Conservation (phyloP, 2,329 filamentous ascomycete genomes). For the Ophiocordyceps camponoti-floridani region DNA sequence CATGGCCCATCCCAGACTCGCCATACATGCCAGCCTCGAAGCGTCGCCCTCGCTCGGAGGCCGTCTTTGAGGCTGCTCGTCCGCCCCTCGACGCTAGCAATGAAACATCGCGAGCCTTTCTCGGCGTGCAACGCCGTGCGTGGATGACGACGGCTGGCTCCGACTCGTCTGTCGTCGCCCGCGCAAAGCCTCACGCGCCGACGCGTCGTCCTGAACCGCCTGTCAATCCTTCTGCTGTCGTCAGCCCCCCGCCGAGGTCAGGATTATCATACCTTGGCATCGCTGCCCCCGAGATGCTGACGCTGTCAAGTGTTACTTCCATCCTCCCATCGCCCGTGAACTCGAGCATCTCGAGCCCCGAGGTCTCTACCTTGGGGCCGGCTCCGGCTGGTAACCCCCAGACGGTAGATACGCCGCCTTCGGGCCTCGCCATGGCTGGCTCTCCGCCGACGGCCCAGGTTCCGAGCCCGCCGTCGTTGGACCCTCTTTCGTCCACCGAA, state of each 20-base stretch:
- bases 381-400: neutral
- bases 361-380: neutral
- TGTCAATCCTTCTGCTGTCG: neutral
- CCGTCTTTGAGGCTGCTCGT: neutral
- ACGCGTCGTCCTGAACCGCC: neutral
- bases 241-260: neutral
- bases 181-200: neutral
- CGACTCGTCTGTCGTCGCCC: neutral
- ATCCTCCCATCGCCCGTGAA: constrained; percentile 44
- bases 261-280: neutral
- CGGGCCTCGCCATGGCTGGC: neutral
- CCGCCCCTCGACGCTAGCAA: constrained; percentile 20
- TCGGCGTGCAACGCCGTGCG: constrained; percentile 15
- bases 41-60: constrained; percentile 3
- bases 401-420: neutral
- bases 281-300: neutral
- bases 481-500: neutral
- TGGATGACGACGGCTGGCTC: constrained; percentile 9
- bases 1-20: neutral
- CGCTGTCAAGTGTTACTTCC: constrained; percentile 6
- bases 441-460: neutral
- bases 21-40: constrained; percentile 3
- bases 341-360: constrained; percentile 40
- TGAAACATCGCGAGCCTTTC: constrained; percentile 20
- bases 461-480: neutral